phyloP scores from a whole-genome alignment of 495 filamentous ascomycete species.

The Podospora sp. region DNA sequence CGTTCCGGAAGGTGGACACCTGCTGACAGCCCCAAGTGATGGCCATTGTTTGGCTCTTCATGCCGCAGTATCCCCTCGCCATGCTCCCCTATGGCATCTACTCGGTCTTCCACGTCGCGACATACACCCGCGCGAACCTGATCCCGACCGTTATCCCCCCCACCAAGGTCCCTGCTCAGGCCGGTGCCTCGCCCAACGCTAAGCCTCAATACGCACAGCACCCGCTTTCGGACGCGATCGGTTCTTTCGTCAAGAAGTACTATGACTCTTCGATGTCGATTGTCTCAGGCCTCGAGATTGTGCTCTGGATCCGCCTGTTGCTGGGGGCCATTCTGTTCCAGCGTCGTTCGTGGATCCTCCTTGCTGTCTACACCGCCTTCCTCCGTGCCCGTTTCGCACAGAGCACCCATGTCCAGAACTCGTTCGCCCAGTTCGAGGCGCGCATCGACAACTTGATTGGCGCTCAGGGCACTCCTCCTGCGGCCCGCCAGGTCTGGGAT shows the following conservation, averaged over 20 bases:
- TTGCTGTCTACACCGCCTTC: slow-evolving; percentile 86
- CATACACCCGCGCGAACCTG: slow-evolving; percentile 72
- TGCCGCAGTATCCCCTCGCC: slow-evolving; percentile 83
- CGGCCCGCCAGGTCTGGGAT: slow-evolving; percentile 81
- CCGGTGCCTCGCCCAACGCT: slow-evolving; percentile 60
- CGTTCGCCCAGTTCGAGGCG: slow-evolving; percentile 70
- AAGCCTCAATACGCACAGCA: slow-evolving; percentile 66
- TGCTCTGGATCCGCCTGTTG: slow-evolving; percentile 80
- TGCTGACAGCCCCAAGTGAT: slow-evolving; percentile 60
- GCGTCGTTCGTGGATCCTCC: slow-evolving; percentile 85
- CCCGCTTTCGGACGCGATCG: slow-evolving; percentile 77
- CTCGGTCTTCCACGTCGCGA: slow-evolving; percentile 96
- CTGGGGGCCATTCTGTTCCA: slow-evolving; percentile 79
- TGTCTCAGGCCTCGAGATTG: slow-evolving; percentile 73
- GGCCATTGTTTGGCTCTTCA: slow-evolving; percentile 94
- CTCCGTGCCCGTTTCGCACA: slow-evolving; percentile 87
- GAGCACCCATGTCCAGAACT: slow-evolving; percentile 85
- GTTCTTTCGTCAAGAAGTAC: slow-evolving; percentile 94
- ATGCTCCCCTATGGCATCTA: slow-evolving; percentile 95
- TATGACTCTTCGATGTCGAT: slow-evolving; percentile 89
- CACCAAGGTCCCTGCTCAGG: slow-evolving; percentile 40
- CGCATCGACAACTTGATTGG: slow-evolving; percentile 79
- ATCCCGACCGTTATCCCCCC: slow-evolving; percentile 64
- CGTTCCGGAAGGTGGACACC: slow-evolving; percentile 16
- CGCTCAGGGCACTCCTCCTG: slow-evolving; percentile 84